Base-by-base conservation (phyloP, 345 rosid genomes). In the Murraya koenigii region DNA sequence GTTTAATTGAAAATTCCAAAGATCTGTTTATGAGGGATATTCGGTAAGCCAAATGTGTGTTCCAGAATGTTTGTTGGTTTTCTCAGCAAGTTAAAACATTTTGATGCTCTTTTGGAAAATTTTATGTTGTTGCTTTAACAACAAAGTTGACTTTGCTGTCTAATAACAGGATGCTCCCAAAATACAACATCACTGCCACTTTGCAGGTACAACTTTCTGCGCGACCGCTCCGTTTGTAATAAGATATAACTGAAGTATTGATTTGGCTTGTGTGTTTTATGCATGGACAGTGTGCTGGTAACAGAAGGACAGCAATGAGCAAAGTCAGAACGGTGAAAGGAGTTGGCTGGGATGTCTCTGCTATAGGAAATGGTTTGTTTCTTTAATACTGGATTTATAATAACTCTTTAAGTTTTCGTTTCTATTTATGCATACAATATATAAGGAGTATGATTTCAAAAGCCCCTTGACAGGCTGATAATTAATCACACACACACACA, bases 221-320 rank as follows among this genome's bases (percentile, higher is more conserved):
- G 17, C n/a, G 6, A 35, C 54, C 25, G 2, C 14, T 52, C 22
- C 54, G 19, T 13, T 30, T 33, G 3, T 60, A 25, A 49, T 44
- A 3, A 33, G n/a, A 13, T 5, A 17, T 44, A 47, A 58, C 55
- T 71, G 33, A 58, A 47, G 35, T 58, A 75, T 76, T 79, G 41
- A 14, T 68, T 56, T 80, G 62, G 32, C 39, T 56, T 77, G 38
- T 75, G 32, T 69, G 83, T 19, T 60, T 61, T 55, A 8, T 30
- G 3, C 41, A 22, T 28, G 61, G 67, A 32, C 84, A 96, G 99
- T 96, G 99, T 86, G 99, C 99, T 25, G 99, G 98, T 76, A 96
- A 96, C 84, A 86, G 99, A 83, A 91, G 99, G 82, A 96, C 98
- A 49, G 97, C 99, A 74, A 96, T 96, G 99, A 96, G 98, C 88